phyloP scores from a whole-genome alignment of 75 land plant genomes.

The Sequoia sempervirens region DNA sequence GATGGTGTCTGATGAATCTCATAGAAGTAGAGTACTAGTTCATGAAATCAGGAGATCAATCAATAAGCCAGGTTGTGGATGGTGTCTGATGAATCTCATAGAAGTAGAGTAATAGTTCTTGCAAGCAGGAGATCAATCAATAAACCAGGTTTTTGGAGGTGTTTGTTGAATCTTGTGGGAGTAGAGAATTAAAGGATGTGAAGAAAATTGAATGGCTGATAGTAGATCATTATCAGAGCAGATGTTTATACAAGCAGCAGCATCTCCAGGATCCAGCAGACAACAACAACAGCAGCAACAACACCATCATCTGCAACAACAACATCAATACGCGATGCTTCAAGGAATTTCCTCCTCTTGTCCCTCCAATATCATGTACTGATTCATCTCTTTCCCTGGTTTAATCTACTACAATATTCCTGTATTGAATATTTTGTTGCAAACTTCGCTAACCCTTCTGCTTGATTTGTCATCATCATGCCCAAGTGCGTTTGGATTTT shows the following conservation, averaged over 20 bases:
- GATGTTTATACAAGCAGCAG: background rate
- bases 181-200: background rate
- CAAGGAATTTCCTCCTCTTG: conserved; percentile 5
- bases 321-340: conserved; percentile 4
- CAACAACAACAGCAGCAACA: background rate
- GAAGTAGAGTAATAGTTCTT: background rate
- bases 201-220: conserved; percentile 8
- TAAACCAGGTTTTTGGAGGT: background rate
- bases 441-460: no score
- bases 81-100: background rate
- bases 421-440: background rate
- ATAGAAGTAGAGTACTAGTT: background rate
- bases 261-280: conserved; percentile 5
- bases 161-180: background rate
- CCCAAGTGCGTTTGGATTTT: background rate
- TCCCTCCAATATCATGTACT: conserved; percentile 12
- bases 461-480: background rate
- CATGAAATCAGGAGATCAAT: background rate
- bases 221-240: background rate
- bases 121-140: background rate
- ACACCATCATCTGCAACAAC: background rate
- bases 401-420: background rate
- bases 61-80: background rate
- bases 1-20: background rate
- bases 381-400: background rate